Conservation (phyloP, 176 grass and related monocot genomes). For the Echinochloa phyllopogon region DNA sequence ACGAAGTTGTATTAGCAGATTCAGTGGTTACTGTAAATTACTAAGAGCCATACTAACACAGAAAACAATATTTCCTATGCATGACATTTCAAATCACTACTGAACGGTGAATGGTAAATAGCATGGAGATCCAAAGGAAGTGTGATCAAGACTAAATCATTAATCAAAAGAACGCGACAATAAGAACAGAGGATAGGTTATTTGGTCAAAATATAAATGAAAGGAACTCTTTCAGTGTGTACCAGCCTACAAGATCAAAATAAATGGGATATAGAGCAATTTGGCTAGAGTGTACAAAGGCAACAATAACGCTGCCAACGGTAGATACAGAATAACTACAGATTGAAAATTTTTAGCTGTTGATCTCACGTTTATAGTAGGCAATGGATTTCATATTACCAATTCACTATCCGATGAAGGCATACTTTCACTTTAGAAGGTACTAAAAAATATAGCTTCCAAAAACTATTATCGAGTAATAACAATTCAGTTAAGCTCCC, state of each 20-base stretch:
- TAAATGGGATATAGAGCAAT: background rate
- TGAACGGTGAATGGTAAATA: background rate
- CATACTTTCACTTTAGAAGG: slow-evolving; percentile 24
- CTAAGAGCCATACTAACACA: background rate
- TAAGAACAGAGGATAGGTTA: background rate
- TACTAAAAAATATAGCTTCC: slow-evolving; percentile 5
- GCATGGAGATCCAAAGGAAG: background rate
- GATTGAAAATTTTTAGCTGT: background rate
- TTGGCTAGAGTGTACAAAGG: background rate
- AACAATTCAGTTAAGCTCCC: background rate
- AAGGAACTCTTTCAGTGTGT: background rate
- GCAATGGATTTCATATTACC: slow-evolving; percentile 1
- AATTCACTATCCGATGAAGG: slow-evolving; percentile 23
- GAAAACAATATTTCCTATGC: background rate
- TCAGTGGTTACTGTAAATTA: background rate
- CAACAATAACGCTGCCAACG: background rate
- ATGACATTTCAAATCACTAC: background rate
- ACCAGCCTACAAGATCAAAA: background rate
- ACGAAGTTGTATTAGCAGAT: slow-evolving; percentile 5
- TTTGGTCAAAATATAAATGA: slow-evolving; percentile 13
- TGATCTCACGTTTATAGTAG: background rate
- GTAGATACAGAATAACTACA: background rate
- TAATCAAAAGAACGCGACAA: background rate
- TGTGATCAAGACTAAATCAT: background rate
- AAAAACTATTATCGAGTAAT: background rate